These are phyloP conservation scores for Xylaria sp. DNA, from an alignment of 2,329 filamentous ascomycete genomes.

Conservation along the genomic window DNA sequence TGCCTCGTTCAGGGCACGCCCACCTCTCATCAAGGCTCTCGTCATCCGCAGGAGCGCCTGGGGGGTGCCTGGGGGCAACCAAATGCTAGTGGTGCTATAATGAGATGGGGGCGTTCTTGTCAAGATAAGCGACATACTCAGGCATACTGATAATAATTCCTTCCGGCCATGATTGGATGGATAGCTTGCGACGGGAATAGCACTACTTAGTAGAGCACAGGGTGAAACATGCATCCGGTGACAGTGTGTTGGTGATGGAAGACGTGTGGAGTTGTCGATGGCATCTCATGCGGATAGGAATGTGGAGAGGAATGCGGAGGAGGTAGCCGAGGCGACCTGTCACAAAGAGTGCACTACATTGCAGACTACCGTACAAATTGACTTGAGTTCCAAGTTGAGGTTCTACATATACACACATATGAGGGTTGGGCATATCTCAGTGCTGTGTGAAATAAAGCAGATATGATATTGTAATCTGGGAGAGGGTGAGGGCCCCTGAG, in stretches of 20 bases:
- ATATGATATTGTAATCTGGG: not conserved
- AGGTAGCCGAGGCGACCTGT: constrained; percentile 8
- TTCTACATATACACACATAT: not conserved
- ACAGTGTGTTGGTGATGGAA: constrained; percentile 6
- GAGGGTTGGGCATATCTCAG: not conserved
- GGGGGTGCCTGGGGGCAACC: not conserved
- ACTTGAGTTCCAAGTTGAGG: not conserved
- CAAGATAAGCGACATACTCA: constrained; percentile 25
- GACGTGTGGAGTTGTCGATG: not conserved
- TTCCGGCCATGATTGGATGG: constrained; percentile 24
- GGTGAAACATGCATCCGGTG: constrained; percentile 17
- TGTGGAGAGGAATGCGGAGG: not conserved
- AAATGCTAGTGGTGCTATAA: constrained; percentile 19
- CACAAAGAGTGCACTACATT: not conserved
- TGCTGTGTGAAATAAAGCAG: not conserved
- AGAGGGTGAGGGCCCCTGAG: not conserved
- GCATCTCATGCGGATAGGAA: not conserved
- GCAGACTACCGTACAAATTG: not conserved
- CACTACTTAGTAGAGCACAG: constrained; percentile 11
- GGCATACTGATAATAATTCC: constrained; percentile 12
- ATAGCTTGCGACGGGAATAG: constrained; percentile 9
- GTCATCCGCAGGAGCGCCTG: constrained; percentile 23
- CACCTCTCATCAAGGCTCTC: constrained; percentile 22
- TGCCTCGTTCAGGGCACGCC: constrained; percentile 22
- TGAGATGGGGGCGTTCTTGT: constrained; percentile 19